Evolutionary conservation across 192 early-diverging fungal species (phyloP), one percentile per base, ranked within the genome.

Genomic region (Spizellomyces punctatus): DNA sequence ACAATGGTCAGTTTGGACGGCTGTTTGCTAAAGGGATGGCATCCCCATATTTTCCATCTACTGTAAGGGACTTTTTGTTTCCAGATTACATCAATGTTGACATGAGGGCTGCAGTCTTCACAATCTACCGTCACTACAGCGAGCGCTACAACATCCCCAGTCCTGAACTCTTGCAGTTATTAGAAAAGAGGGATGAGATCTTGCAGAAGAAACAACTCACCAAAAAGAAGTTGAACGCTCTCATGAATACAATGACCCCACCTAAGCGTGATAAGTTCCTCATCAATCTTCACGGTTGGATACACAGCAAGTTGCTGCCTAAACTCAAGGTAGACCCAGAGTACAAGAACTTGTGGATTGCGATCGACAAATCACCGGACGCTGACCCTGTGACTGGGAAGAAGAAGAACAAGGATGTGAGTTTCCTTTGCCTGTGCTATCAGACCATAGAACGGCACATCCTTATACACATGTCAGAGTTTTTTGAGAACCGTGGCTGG

Each of bases 101-200:
- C n/a, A 52, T 52, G 50, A 52, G n/a, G 50, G 50, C 50, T n/a
- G 50, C 50, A 12, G 50, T 52, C 50, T 52, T 52, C 50, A 52
- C 50, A 10, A 52, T 52, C 10, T 52, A 52, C 50, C 50, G 50
- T n/a, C n/a, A 12, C n/a, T 52, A 12, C 50, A 52, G 50, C 50
- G 50, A 52, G 50, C 50, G 50, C 10, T 52, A 52, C 50, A n/a
- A 52, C 50, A 52, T 52, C n/a, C 50, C 50, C 10, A 52, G 50
- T n/a, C 50, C 50, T 52, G 50, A 52, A 52, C 50, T 52, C n/a
- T 52, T 52, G 50, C 10, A 52, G n/a, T 52, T 12, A 10, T 12
- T 52, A 52, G 10, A 52, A n/a, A n/a, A 52, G 50, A 10, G 50
- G 50, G 50, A 52, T 10, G n/a, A 10, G 10, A 52, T 52, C n/a